These are phyloP conservation scores for Linum tenue DNA, from an alignment of 345 rosid species.

Conservation along the genomic window DNA sequence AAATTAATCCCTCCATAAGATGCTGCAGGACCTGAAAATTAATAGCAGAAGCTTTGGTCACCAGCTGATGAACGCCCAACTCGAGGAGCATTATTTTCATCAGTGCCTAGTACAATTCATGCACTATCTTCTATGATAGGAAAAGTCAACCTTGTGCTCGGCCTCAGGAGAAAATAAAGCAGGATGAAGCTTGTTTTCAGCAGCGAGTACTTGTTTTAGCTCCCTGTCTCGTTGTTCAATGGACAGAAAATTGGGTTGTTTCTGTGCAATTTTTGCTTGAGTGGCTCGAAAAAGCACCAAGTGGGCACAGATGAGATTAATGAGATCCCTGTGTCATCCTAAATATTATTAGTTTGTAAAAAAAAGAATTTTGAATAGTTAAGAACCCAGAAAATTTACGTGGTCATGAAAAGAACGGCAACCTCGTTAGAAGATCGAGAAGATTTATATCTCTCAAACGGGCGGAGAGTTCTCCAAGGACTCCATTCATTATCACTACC, in stretches of 20 bases:
- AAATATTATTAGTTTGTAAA: slow-evolving; percentile 26
- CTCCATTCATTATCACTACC: slow-evolving; percentile 58
- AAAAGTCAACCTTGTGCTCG: slow-evolving; percentile 73
- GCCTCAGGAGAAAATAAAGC: slow-evolving; percentile 87
- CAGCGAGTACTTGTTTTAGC: slow-evolving; percentile 53
- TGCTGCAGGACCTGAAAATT: slow-evolving; percentile 81
- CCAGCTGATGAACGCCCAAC: slow-evolving; percentile 4
- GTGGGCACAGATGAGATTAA: slow-evolving; percentile 58
- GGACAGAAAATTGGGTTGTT: slow-evolving; percentile 32
- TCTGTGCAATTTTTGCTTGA: slow-evolving; percentile 63
- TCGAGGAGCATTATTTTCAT: slow-evolving; percentile 6
- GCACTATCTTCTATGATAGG: slow-evolving; percentile 1
- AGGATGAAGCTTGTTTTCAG: slow-evolving; percentile 82
- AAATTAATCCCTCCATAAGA: slow-evolving; percentile 72
- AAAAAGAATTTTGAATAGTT: slow-evolving; percentile 4
- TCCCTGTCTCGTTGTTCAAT: slow-evolving; percentile 60
- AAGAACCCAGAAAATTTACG: slow-evolving; percentile 10
- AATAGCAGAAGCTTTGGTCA: slow-evolving; percentile 11
- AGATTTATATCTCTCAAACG: slow-evolving; percentile 78
- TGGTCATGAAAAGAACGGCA: slow-evolving; percentile 11
- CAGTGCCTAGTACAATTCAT: slow-evolving; percentile 1
- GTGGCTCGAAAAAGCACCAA: slow-evolving; percentile 73
- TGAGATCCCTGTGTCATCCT: slow-evolving; percentile 64
- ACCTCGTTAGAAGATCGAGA: slow-evolving; percentile 87
- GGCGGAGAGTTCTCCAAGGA: slow-evolving; percentile 70